These are phyloP conservation scores for bread wheat (Triticum aestivum) DNA, from an alignment of 176 grass and related monocot genomes.

Conservation along the genomic window DNA sequence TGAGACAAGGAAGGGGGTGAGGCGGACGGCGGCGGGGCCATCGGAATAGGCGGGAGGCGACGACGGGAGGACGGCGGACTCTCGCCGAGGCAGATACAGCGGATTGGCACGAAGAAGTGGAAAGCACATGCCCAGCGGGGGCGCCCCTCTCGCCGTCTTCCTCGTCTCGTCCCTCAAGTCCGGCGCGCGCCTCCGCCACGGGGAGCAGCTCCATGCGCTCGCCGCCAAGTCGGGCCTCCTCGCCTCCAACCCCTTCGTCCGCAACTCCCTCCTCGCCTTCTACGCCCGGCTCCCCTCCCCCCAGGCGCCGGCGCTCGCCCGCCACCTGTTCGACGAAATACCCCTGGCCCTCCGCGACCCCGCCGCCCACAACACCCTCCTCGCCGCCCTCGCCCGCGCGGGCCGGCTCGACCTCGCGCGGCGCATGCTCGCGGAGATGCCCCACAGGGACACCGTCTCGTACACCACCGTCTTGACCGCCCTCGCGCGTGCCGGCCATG, in stretches of 20 bases:
- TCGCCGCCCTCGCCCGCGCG: conserved; percentile 27
- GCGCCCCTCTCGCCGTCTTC: conserved; percentile 43
- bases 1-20: background rate
- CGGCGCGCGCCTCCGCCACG: conserved; percentile 33
- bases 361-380: conserved; percentile 44
- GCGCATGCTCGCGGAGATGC: conserved; percentile 40
- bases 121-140: background rate
- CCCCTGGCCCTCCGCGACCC: conserved; percentile 14
- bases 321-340: conserved; percentile 53
- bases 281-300: conserved; percentile 36
- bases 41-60: background rate
- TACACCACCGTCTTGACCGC: conserved; percentile 63
- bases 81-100: background rate
- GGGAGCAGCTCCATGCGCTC: conserved; percentile 60
- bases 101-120: background rate
- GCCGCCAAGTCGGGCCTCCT: conserved; percentile 63
- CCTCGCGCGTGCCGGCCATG: conserved; percentile 23
- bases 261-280: conserved; percentile 70
- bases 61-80: background rate
- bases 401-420: conserved; percentile 31
- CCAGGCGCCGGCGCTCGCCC: conserved; percentile 28
- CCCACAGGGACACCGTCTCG: conserved; percentile 47
- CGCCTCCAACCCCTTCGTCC: conserved; percentile 49
- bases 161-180: conserved; percentile 58
- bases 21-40: background rate